phyloP scores from a whole-genome alignment of 179 eudicot genomes.

The Beta macrorhiza region DNA sequence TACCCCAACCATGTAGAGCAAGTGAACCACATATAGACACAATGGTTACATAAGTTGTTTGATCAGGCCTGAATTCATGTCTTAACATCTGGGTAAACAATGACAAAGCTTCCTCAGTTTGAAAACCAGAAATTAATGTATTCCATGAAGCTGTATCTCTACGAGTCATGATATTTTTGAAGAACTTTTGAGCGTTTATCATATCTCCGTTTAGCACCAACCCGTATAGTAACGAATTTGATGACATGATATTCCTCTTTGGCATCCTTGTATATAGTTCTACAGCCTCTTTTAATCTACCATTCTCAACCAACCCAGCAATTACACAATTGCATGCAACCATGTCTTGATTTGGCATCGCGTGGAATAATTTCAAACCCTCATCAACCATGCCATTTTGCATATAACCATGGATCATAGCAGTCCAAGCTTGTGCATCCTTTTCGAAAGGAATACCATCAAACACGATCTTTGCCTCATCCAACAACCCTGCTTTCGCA shows the following conservation, averaged over 20 bases:
- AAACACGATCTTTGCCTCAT: conserved; percentile 47
- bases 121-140: conserved; percentile 52
- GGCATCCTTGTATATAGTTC: conserved; percentile 55
- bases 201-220: conserved; percentile 48
- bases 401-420: conserved; percentile 50
- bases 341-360: conserved; percentile 51
- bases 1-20: conserved; percentile 52
- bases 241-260: conserved; percentile 39
- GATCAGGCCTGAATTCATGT: conserved; percentile 50
- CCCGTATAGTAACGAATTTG: conserved; percentile 53
- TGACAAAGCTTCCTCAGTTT: conserved; percentile 45
- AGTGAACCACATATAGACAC: conserved; percentile 48
- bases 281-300: conserved; percentile 45
- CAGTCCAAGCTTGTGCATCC: conserved; percentile 57
- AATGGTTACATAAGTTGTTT: conserved; percentile 43
- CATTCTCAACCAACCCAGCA: conserved; percentile 46
- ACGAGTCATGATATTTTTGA: conserved; percentile 35
- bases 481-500: conserved; percentile 43
- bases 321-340: conserved; percentile 69
- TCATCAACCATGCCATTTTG: conserved; percentile 40
- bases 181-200: conserved; percentile 40
- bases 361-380: conserved; percentile 44
- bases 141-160: conserved; percentile 67
- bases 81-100: conserved; percentile 43
- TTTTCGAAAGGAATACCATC: conserved; percentile 51